Evolutionary conservation across 768 basidiomycete species (phyloP), one percentile per base, ranked within the genome.

Genomic region (Russula lepida): DNA sequence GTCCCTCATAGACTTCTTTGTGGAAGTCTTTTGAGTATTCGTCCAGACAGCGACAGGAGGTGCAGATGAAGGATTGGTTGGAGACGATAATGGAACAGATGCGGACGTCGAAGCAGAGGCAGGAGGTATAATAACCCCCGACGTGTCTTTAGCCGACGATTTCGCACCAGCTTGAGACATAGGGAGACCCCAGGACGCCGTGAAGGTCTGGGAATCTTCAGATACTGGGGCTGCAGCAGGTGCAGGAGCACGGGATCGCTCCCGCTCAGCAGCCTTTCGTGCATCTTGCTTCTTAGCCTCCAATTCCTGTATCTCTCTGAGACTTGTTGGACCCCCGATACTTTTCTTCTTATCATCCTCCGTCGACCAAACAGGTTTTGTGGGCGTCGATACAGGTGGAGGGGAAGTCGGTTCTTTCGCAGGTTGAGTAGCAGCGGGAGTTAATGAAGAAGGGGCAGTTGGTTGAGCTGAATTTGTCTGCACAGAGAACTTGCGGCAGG

Each of bases 1-100:
- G 76, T 99, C 94, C 77, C 95, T 98, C 86, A 99, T 87, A 2
- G 91, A 90, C 79, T 93, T 97, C 78, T 92, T 95, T 7, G 80
- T 71, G 3, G 77, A 70, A 7, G 79, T 72, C 69, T 84, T 85
- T 27, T 73, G 74, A 17, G 81, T 74, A 67, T 79, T 84, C 11
- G 85, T 88, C 92, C 93, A 95, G 21, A 90, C 92, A 17, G 84
- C 80, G 11, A 69, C 55, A n/a, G 68, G 51, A 13, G 74, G 64
- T 6, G 58, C 53, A 3, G 70, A 62, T 0, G 72, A 48, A 12
- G 68, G 58, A 2, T 71, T 32, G 3, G 73, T 61, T 0, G 68
- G 39, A 37, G 70, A 59, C 6, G 70, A 58, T 23, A 72, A 54
- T 15, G 74, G 64, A 32, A 72, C 68, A 30, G 73, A 59, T 33